Conservation (phyloP, 23 red algal species). For the Pyropia haitanensis region DNA sequence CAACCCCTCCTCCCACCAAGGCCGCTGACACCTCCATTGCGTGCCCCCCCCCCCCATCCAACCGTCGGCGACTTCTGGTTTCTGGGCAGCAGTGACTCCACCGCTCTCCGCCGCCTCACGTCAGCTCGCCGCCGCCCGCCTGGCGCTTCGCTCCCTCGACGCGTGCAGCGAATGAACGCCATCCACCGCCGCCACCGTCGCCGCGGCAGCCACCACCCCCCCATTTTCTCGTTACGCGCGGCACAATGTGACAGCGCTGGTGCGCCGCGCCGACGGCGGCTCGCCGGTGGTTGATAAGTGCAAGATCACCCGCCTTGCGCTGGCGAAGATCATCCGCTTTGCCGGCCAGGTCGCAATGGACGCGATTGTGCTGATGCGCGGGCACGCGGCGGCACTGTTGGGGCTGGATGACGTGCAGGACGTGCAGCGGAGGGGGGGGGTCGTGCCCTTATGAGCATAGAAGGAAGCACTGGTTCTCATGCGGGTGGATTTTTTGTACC, state of each 20-base stretch:
- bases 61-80: conserved; percentile 29
- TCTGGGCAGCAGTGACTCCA: conserved; percentile 40
- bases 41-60: no score
- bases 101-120: conserved; percentile 26
- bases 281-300: conserved; percentile 59
- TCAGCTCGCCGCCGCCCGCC: conserved; percentile 16
- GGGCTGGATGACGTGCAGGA: conserved; percentile 59
- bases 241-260: conserved; percentile 31
- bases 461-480: conserved; percentile 21
- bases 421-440: not conserved
- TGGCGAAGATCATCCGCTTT: conserved; percentile 21
- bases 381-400: conserved; percentile 57
- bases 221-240: conserved; percentile 44
- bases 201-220: conserved; percentile 9
- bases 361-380: conserved; percentile 71
- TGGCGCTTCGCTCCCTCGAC: not conserved
- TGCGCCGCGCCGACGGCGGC: conserved; percentile 23
- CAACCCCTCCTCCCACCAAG: no score
- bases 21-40: no score
- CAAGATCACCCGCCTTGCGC: conserved; percentile 58
- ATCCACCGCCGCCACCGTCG: no score
- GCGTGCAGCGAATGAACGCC: conserved; percentile 23
- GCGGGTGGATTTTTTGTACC: conserved; percentile 16
- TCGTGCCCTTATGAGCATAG: conserved; percentile 17
- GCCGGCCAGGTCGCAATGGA: conserved; percentile 44